phyloP scores from a whole-genome alignment of 2,329 filamentous ascomycete genomes.

The Penicillium capsulatum region DNA sequence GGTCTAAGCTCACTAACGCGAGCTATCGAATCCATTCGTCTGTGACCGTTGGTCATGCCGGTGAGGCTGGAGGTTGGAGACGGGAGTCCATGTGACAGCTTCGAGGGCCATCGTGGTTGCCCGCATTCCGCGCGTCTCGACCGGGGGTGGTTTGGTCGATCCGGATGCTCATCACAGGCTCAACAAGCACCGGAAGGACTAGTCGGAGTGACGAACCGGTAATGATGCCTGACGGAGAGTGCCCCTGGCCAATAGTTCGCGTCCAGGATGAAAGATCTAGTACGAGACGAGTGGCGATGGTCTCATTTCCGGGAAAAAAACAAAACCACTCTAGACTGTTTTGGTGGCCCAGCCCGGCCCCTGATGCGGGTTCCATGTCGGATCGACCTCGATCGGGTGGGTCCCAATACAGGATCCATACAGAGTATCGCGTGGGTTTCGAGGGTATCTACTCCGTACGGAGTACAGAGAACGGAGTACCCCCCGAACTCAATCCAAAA shows the following conservation, averaged over 20 bases:
- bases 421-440: slow-evolving; percentile 6
- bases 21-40: background rate
- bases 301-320: slow-evolving; percentile 6
- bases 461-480: no score
- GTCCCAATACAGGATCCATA: background rate
- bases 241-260: background rate
- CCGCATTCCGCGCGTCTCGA: slow-evolving; percentile 16
- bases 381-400: slow-evolving; percentile 22
- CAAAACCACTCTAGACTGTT: slow-evolving; percentile 10
- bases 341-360: slow-evolving; percentile 8
- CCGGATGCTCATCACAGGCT: no score
- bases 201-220: background rate
- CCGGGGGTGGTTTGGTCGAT: no score
- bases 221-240: background rate
- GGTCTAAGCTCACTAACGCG: background rate
- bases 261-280: slow-evolving; percentile 4
- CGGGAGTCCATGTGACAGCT: slow-evolving; percentile 12
- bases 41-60: slow-evolving; percentile 1
- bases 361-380: slow-evolving; percentile 15
- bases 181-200: background rate
- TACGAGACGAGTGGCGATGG: slow-evolving; percentile 3
- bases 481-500: no score
- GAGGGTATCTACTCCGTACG: no score
- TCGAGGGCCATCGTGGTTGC: slow-evolving; percentile 1
- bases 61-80: no score